These are phyloP conservation scores for Daldinia caldariorum DNA, from an alignment of 495 filamentous ascomycete genomes.

Conservation along the genomic window DNA sequence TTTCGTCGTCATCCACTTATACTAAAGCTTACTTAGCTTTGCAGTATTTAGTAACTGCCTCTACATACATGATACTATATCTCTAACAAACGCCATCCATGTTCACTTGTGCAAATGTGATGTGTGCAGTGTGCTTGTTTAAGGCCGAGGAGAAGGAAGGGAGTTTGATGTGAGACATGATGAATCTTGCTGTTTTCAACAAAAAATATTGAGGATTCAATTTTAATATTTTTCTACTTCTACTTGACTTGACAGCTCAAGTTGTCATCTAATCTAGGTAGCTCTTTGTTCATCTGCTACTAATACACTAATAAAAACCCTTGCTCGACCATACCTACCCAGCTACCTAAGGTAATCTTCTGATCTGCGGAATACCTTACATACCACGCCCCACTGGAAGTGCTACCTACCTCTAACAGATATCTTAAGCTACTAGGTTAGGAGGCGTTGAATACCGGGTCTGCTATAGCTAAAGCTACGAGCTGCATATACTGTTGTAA, in stretches of 20 bases:
- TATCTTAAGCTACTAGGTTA: constrained; percentile 5
- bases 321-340: constrained; percentile 21
- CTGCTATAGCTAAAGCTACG: neutral
- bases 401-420: constrained; percentile 8
- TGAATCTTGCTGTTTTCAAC: constrained; percentile 5
- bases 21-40: constrained; percentile 5
- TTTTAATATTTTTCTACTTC: constrained; percentile 1
- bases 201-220: neutral
- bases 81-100: constrained; percentile 17
- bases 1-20: constrained; percentile 31
- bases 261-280: neutral
- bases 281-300: constrained; percentile 10
- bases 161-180: neutral
- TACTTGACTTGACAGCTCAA: too few relatives aligned
- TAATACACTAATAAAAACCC: constrained; percentile 20
- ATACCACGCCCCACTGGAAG: constrained; percentile 23
- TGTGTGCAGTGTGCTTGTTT: constrained; percentile 10
- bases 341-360: too few relatives aligned
- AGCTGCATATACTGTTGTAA: constrained; percentile 8
- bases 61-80: too few relatives aligned
- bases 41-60: neutral
- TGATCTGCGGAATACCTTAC: constrained; percentile 21
- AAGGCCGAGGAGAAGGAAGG: constrained; percentile 15
- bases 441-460: constrained; percentile 6
- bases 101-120: constrained; percentile 31